These are phyloP conservation scores for Ophiostoma ulmi DNA, from an alignment of 2,329 filamentous ascomycete species.

Conservation along the genomic window DNA sequence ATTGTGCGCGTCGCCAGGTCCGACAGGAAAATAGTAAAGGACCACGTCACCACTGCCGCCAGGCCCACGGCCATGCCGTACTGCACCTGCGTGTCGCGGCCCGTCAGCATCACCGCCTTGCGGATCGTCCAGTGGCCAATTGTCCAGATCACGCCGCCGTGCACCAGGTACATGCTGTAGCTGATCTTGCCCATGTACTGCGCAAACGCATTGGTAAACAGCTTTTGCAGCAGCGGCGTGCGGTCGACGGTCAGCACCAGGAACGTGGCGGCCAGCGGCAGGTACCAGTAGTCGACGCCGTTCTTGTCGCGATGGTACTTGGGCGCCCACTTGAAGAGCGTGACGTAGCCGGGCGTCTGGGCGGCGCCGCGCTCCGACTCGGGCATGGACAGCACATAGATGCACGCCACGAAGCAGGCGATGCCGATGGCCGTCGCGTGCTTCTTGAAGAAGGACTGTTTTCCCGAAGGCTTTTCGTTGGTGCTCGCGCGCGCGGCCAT, in stretches of 20 bases:
- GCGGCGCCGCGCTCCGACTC: constrained; percentile 28
- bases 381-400: constrained; percentile 27
- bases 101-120: constrained; percentile 36
- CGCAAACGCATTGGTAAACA: constrained; percentile 31
- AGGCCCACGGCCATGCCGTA: constrained; percentile 47
- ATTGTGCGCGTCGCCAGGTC: constrained; percentile 54
- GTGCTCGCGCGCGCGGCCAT: constrained; percentile 28
- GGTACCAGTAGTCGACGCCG: constrained; percentile 36
- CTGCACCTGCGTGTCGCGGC: constrained; percentile 39
- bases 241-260: constrained; percentile 31
- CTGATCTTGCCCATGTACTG: constrained; percentile 55
- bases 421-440: constrained; percentile 36
- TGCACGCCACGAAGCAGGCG: constrained; percentile 34
- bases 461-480: constrained; percentile 9
- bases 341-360: constrained; percentile 21
- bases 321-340: constrained; percentile 28
- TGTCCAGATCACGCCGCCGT: constrained; percentile 52
- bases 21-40: constrained; percentile 49
- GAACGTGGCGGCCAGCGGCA: constrained; percentile 27
- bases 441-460: not conserved
- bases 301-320: constrained; percentile 24
- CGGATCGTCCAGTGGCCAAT: constrained; percentile 40
- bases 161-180: constrained; percentile 58
- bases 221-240: constrained; percentile 28
- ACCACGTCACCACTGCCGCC: constrained; percentile 44